A percentile compares a stretch with the other conserved stretches of the same genome.
These are phyloP conservation scores for Fragaria iinumae DNA, from an alignment of 306 rosid species.

Conservation along the genomic window DNA sequence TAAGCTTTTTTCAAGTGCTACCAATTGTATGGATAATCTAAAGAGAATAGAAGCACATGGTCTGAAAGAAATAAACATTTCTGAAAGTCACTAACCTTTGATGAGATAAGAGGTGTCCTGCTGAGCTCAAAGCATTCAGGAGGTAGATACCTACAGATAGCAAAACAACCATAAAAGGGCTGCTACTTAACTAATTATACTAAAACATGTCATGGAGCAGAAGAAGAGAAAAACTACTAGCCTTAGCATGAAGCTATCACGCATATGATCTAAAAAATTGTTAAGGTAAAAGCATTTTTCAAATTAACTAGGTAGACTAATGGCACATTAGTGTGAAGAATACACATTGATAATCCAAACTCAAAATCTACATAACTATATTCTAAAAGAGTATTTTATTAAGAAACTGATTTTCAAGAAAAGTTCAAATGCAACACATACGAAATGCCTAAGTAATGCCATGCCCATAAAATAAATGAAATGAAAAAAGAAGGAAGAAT, in stretches of 20 bases:
- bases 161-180: conserved; percentile 5
- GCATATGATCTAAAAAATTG: neutral
- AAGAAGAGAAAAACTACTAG: conserved; percentile 2
- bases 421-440: neutral
- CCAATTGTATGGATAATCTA: neutral
- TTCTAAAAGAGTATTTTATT: neutral
- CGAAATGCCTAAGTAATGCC: conserved; percentile 1
- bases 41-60: neutral
- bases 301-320: neutral
- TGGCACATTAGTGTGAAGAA: neutral
- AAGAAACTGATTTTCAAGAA: neutral
- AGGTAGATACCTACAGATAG: conserved; percentile 77
- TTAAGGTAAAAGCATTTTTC: neutral
- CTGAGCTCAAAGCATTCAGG: conserved; percentile 97
- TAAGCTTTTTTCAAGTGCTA: neutral
- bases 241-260: neutral
- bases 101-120: conserved; percentile 88
- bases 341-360: neutral
- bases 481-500: neutral
- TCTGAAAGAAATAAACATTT: conserved; percentile 1
- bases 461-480: neutral
- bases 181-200: conserved; percentile 1
- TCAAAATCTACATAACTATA: neutral
- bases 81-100: conserved; percentile 57
- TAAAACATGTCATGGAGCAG: conserved; percentile 7